These are phyloP conservation scores for Neurospora cerealis DNA, from an alignment of 495 filamentous ascomycete genomes.

Conservation along the genomic window DNA sequence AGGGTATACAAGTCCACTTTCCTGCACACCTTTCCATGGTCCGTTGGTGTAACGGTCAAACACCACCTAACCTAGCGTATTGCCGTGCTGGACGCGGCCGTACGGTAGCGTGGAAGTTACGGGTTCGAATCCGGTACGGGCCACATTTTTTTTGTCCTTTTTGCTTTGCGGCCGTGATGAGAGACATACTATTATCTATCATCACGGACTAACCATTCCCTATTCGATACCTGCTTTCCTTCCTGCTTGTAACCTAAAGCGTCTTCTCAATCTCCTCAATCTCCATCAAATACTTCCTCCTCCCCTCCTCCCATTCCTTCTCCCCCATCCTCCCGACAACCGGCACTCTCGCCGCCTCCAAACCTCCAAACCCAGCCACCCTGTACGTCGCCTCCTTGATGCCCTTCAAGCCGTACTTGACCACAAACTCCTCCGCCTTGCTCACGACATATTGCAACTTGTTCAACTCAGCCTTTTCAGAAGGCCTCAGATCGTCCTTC, in stretches of 20 bases:
- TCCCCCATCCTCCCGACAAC: conserved; percentile 40
- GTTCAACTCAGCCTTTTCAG: conserved; percentile 28
- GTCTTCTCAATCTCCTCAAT: conserved; percentile 16
- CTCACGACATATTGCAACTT: conserved; percentile 48
- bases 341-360: conserved; percentile 46
- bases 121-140: neutral
- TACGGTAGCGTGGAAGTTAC: neutral
- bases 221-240: neutral
- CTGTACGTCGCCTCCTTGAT: conserved; percentile 53
- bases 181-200: neutral
- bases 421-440: conserved; percentile 50
- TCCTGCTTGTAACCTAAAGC: neutral
- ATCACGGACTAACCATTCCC: neutral
- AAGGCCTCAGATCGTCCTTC: conserved; percentile 15
- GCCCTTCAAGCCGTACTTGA: conserved; percentile 43
- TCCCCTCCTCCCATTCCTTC: conserved; percentile 26
- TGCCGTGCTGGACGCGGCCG: neutral
- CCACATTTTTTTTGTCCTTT: neutral
- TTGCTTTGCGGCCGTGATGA: neutral
- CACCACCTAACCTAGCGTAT: neutral
- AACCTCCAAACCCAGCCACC: conserved; percentile 42
- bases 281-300: conserved; percentile 9
- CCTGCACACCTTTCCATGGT: neutral
- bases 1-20: neutral
- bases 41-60: neutral